Evolutionary conservation across 106 monocot species (phyloP).

Genomic region (Dioscorea dumetorum): DNA sequence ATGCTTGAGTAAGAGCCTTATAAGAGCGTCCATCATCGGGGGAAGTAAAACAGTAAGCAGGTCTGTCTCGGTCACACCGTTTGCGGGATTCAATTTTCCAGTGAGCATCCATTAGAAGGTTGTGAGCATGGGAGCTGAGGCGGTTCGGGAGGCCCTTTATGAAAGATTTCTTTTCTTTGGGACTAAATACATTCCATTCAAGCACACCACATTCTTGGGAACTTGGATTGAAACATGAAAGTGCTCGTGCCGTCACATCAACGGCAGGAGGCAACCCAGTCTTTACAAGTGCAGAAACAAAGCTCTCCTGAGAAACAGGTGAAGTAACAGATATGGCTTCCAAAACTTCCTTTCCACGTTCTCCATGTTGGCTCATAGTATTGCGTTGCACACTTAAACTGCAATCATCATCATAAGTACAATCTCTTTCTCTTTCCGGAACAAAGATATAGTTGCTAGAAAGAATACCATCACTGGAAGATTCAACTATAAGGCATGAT

Average conservation of each 20-base stretch:
- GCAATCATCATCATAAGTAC: conserved; percentile 2
- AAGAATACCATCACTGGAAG: conserved; percentile 22
- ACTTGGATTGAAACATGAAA: background rate
- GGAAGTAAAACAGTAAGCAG: conserved; percentile 39
- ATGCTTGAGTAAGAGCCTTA: conserved; percentile 55
- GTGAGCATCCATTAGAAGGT: conserved; percentile 58
- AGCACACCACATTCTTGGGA: background rate
- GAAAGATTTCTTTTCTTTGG: conserved; percentile 9
- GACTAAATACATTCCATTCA: background rate
- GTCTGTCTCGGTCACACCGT: conserved; percentile 39
- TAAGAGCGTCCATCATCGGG: conserved; percentile 26
- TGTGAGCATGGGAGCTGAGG: conserved; percentile 56
- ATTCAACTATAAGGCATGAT: conserved; percentile 53
- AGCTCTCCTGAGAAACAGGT: conserved; percentile 34
- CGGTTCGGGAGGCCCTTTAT: conserved; percentile 37
- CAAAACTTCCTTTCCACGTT: conserved; percentile 3
- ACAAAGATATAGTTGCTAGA: conserved; percentile 23
- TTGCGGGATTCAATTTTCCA: conserved; percentile 54
- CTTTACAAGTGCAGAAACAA: conserved; percentile 16
- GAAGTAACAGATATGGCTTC: conserved; percentile 19
- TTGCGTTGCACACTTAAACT: background rate
- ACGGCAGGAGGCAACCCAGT: conserved; percentile 1
- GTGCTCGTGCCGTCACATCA: conserved; percentile 6
- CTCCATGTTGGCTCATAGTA: conserved; percentile 1
- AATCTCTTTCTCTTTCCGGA: conserved; percentile 7